Evolutionary conservation across 495 filamentous ascomycete genomes (phyloP).

Genomic region (Oidiodendron maius): DNA sequence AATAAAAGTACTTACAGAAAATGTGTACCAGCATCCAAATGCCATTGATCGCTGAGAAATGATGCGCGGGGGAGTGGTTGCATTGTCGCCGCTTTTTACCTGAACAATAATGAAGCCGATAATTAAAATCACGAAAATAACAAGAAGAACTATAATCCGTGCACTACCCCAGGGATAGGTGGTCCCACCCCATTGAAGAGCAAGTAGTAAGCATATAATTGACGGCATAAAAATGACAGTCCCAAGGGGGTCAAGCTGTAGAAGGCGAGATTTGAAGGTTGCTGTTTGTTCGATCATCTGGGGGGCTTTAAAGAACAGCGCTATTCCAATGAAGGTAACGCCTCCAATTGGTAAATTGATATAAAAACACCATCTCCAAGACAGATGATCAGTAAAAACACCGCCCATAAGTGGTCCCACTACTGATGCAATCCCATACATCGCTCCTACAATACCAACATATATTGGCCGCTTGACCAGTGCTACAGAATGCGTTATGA

Average conservation of each 20-base stretch:
- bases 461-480: slow-evolving; percentile 38
- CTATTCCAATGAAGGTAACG: slow-evolving; percentile 13
- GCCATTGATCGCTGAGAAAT: slow-evolving; percentile 24
- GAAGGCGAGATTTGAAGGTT: neutral
- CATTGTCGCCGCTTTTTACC: slow-evolving; percentile 55
- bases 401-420: slow-evolving; percentile 54
- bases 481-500: slow-evolving; percentile 42
- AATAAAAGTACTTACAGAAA: neutral
- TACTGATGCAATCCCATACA: slow-evolving; percentile 31
- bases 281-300: slow-evolving; percentile 32
- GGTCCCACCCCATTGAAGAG: slow-evolving; percentile 80
- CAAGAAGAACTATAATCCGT: slow-evolving; percentile 65
- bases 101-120: slow-evolving; percentile 58
- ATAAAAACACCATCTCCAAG: slow-evolving; percentile 53
- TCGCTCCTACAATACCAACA: slow-evolving; percentile 40
- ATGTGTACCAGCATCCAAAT: slow-evolving; percentile 1
- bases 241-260: slow-evolving; percentile 52
- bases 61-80: slow-evolving; percentile 67
- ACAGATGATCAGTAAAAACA: slow-evolving; percentile 46
- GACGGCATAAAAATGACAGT: slow-evolving; percentile 62
- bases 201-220: slow-evolving; percentile 67
- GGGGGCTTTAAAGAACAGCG: neutral
- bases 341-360: slow-evolving; percentile 37
- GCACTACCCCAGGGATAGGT: slow-evolving; percentile 60
- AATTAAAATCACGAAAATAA: slow-evolving; percentile 60